phyloP scores from a whole-genome alignment of 164 flowering plant species.

The Vitis amurensis region DNA sequence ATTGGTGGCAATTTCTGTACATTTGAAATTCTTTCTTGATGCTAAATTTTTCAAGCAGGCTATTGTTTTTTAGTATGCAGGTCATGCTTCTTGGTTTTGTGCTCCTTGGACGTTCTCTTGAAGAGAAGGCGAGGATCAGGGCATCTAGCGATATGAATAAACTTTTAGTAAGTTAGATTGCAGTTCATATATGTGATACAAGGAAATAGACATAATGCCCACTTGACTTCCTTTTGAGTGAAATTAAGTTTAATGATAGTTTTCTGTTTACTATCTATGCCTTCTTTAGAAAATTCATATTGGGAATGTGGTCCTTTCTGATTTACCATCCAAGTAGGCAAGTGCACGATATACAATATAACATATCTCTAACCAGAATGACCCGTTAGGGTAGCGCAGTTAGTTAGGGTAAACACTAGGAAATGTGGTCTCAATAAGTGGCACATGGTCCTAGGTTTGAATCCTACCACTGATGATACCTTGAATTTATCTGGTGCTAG shows the following conservation, averaged over 20 bases:
- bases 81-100: conserved; percentile 99
- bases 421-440: too few relatives aligned
- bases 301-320: too few relatives aligned
- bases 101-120: conserved; percentile 93
- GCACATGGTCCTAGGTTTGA: too few relatives aligned
- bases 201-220: not conserved
- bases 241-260: not conserved
- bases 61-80: conserved; percentile 75
- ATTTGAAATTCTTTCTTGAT: not conserved
- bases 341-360: too few relatives aligned
- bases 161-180: conserved; percentile 66
- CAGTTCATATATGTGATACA: not conserved
- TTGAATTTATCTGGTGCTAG: too few relatives aligned
- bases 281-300: too few relatives aligned
- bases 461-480: too few relatives aligned
- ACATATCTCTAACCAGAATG: too few relatives aligned
- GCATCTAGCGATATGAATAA: conserved; percentile 99
- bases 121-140: conserved; percentile 80
- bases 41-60: conserved; percentile 28
- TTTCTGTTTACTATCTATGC: not conserved
- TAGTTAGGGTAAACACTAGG: too few relatives aligned
- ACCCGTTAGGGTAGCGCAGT: too few relatives aligned
- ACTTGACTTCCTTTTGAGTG: not conserved
- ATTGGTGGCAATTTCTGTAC: not conserved
- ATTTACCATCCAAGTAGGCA: too few relatives aligned